Conservation (phyloP, 108 stramenopile species). For the Conticribra weissflogii region DNA sequence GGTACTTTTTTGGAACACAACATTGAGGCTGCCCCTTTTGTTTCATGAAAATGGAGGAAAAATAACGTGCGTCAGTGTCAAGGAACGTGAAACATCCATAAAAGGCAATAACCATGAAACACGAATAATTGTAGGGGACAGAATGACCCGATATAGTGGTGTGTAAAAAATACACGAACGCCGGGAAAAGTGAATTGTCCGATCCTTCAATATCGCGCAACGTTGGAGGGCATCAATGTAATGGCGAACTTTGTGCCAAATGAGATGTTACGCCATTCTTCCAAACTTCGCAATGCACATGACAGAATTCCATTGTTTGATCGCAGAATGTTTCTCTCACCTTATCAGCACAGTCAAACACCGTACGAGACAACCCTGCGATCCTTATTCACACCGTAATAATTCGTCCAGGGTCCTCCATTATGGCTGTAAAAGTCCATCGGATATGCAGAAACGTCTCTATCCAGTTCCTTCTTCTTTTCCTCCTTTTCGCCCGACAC, state of each 20-base stretch:
- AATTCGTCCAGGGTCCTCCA: slow-evolving; percentile 95
- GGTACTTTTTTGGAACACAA: too few relatives aligned
- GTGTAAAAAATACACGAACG: slow-evolving; percentile 14
- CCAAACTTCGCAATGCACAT: not conserved
- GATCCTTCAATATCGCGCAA: slow-evolving; percentile 42
- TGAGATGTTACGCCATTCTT: slow-evolving; percentile 45
- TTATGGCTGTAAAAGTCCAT: slow-evolving; percentile 97
- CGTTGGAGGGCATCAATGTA: slow-evolving; percentile 49
- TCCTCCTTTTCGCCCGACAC: slow-evolving; percentile 28
- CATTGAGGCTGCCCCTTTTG: too few relatives aligned
- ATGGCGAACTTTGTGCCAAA: slow-evolving; percentile 38
- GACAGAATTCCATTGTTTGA: slow-evolving; percentile 6
- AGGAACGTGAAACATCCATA: not conserved
- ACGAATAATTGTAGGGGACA: slow-evolving; percentile 36
- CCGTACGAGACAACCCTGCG: slow-evolving; percentile 37
- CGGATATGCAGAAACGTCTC: too few relatives aligned
- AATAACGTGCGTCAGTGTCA: too few relatives aligned
- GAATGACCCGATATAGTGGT: slow-evolving; percentile 42
- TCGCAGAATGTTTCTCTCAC: not conserved
- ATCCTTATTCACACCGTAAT: slow-evolving; percentile 65
- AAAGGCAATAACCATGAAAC: not conserved
- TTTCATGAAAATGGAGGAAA: too few relatives aligned
- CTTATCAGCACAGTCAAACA: not conserved
- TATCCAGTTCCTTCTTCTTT: slow-evolving; percentile 27
- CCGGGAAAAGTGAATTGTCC: slow-evolving; percentile 55